These are phyloP conservation scores for Carex cristatella DNA, from an alignment of 176 grass and related monocot species.

Conservation along the genomic window DNA sequence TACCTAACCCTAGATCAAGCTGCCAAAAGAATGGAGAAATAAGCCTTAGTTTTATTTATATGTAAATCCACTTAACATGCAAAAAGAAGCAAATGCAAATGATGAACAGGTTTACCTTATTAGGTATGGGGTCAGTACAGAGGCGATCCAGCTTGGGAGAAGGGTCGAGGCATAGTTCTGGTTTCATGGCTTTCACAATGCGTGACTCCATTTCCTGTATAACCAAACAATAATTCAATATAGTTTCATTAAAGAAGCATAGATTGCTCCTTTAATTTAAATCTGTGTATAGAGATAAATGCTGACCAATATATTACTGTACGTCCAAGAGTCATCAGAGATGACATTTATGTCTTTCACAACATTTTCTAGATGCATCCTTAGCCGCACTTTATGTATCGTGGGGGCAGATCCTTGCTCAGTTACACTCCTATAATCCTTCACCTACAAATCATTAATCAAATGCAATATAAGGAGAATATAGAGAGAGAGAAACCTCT, in stretches of 20 bases:
- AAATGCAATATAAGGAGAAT: constrained; percentile 18
- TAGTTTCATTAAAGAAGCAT: background rate
- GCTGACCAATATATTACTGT: constrained; percentile 92
- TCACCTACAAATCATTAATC: constrained; percentile 23
- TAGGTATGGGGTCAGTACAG: constrained; percentile 61
- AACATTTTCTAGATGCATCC: constrained; percentile 97
- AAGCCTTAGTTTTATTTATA: constrained; percentile 19
- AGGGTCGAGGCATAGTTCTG: constrained; percentile 85
- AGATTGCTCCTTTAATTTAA: background rate
- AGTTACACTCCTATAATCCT: constrained; percentile 18
- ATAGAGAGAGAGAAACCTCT: background rate
- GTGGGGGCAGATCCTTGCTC: constrained; percentile 24
- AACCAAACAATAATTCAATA: constrained; percentile 27
- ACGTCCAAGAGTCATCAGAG: constrained; percentile 98
- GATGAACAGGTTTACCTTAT: constrained; percentile 48
- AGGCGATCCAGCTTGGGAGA: constrained; percentile 80
- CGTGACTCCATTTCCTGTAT: constrained; percentile 87
- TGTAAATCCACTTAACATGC: background rate
- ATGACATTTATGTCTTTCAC: constrained; percentile 73
- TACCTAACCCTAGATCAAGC: constrained; percentile 84
- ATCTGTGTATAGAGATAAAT: constrained; percentile 15
- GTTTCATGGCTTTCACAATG: constrained; percentile 78
- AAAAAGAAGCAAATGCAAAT: background rate
- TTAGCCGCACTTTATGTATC: constrained; percentile 71
- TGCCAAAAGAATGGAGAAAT: constrained; percentile 33